These are phyloP conservation scores for Sporothrix curviconia DNA, from an alignment of 2,329 filamentous ascomycete species.

Conservation along the genomic window DNA sequence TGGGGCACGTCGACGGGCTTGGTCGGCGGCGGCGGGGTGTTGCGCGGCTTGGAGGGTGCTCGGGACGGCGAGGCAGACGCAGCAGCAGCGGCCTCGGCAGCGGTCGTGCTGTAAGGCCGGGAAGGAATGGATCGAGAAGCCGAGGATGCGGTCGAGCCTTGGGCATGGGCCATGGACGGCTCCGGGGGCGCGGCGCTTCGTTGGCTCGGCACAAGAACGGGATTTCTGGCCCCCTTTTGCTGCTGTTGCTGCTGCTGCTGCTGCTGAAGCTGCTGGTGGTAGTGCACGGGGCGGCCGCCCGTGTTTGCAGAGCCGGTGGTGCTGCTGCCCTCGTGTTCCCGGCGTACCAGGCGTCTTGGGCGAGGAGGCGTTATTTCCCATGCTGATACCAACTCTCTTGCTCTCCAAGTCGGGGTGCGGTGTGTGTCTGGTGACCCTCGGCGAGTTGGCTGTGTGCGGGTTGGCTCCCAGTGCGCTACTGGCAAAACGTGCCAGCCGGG, in stretches of 20 bases:
- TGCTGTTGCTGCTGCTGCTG: slow-evolving; percentile 22
- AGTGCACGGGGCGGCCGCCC: slow-evolving; percentile 20
- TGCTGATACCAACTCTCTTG: slow-evolving; percentile 24
- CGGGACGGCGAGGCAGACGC: slow-evolving; percentile 17
- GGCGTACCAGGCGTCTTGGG: slow-evolving; percentile 32
- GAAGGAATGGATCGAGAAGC: slow-evolving; percentile 22
- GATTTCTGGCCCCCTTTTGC: slow-evolving; percentile 31
- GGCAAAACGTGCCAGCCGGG: slow-evolving; percentile 1
- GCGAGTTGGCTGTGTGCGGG: background rate
- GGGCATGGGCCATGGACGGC: slow-evolving; percentile 54
- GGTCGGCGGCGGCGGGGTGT: slow-evolving; percentile 25
- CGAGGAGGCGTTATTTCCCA: slow-evolving; percentile 41
- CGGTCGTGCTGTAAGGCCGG: slow-evolving; percentile 15
- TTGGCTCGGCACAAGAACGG: slow-evolving; percentile 50
- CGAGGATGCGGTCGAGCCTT: slow-evolving; percentile 42
- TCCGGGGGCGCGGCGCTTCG: slow-evolving; percentile 55
- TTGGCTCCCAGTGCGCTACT: background rate
- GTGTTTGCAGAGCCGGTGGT: slow-evolving; percentile 16
- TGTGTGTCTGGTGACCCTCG: background rate
- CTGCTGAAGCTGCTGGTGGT: slow-evolving; percentile 29
- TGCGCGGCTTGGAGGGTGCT: slow-evolving; percentile 20
- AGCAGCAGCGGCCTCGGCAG: slow-evolving; percentile 12
- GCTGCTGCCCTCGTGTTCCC: slow-evolving; percentile 15
- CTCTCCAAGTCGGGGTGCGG: too few species aligned
- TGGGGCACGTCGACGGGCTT: slow-evolving; percentile 53